Base-by-base conservation (phyloP, 306 rosid species). In the Fragaria iinumae region DNA sequence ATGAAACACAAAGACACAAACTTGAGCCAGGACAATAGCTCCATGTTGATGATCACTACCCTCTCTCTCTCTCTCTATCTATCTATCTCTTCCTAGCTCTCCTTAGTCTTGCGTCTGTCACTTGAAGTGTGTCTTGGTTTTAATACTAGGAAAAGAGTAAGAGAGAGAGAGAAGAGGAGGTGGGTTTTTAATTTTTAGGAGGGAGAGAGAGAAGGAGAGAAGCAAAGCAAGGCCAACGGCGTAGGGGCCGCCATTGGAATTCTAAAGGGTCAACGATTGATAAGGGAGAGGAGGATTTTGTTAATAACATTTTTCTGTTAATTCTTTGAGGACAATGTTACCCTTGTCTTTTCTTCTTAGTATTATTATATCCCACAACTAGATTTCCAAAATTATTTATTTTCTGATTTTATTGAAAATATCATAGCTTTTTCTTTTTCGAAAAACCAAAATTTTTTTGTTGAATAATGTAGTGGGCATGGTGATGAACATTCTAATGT, bases 171-270 rank as follows among this genome's bases (percentile, higher is more conserved):
- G 80, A 21, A 21, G 69, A 75, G 69, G 29, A 64, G 69, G 69
- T 64, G 69, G 69, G 76, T 53, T 62, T 41, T 70, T 64, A 76
- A 81, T 65, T 71, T 64, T 71, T 64, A 2, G 70, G 74, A 70
- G 55, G n/a, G 72, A 48, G 73, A 70, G 55, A 25, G 72, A 48
- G 73, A 67, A n/a, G n/a, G 67, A 79, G 47, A 48, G 52, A 73
- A 68, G 18, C 32, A 80, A 80, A 79, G 80, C 96, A 86, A 85
- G 89, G 84, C 96, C 98, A 91, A 85, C 97, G 96, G 86, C 96
- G 97, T 91, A 87, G 98, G 97, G 97, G 89, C 91, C 99, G 97
- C 97, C 90, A 87, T 87, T 86, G 86, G 80, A 86, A 79, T 76
- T 86, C 83, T 50, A 71, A 71, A 88, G 91, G 88, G 98, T 92